Evolutionary conservation across 202 grass and related monocot species (phyloP), one percentile per base, ranked within the genome.

Genomic region (Bolboschoenoplectus hybrid): DNA sequence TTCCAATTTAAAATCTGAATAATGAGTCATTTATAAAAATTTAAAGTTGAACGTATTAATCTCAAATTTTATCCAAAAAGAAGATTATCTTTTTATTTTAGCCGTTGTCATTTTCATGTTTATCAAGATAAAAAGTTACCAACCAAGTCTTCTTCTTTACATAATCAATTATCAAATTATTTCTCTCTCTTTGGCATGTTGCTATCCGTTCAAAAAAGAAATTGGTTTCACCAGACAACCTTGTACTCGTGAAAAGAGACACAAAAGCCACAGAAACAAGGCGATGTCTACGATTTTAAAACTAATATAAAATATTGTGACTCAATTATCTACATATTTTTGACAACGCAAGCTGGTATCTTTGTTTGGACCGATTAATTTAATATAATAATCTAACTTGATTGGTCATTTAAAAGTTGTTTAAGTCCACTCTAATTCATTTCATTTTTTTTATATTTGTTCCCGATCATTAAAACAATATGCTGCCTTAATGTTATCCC

Each of bases 331-430:
- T 75, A 11, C 9, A 14, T 20, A 11, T 45, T 9, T 45, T 47
- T 5, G 14, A 12, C 19, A 74, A 74, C 8, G 53, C 19, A 75
- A 49, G 5, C 20, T 20, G 1, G 45, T 41, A 12, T 75, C 40
- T 50, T 52, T 74, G 45, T 51, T 52, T 12, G 8, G 10, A 75
- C 47, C 44, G 32, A 26, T 75, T 75, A 4, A 2, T 36, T 70
- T 44, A 71, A n/a, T 7, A 75, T 14, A 53, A 75, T 34, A 75
- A 75, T 75, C 10, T 53, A 52, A 75, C 20, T 75, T 75, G 17
- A 53, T 53, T 75, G 4, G 53, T 35, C 4, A 53, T 14, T 53
- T 14, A 52, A 75, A 53, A 4, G 47, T 14, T 13, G 6, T 14
- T 69, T 52, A 52, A 75, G 47, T 53, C 5, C 49, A 55, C 11